A percentile compares a stretch with the other conserved stretches of the same genome.
These are phyloP conservation scores for Xylaria sp. DNA, from an alignment of 2,329 filamentous ascomycete genomes.

Conservation along the genomic window DNA sequence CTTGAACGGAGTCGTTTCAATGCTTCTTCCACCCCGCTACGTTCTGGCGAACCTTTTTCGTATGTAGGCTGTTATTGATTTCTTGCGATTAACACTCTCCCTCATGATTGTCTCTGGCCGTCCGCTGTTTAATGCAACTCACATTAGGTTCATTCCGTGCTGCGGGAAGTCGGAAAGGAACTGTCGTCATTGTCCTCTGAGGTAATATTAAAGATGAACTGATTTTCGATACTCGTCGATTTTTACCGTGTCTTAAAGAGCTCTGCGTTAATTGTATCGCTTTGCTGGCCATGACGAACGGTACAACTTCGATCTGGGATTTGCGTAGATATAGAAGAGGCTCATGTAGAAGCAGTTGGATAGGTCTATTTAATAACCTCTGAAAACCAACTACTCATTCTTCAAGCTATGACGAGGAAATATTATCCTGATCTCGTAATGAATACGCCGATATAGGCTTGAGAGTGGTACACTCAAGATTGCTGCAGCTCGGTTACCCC, in stretches of 20 bases:
- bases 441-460: constrained; percentile 6
- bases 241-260: constrained; percentile 16
- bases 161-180: constrained; percentile 12
- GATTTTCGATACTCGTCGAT: background rate
- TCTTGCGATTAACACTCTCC: background rate
- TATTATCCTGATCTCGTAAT: background rate
- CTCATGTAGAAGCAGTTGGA: background rate
- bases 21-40: constrained; percentile 1
- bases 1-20: constrained; percentile 17
- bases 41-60: constrained; percentile 16
- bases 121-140: constrained; percentile 8
- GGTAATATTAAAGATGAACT: background rate
- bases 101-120: background rate
- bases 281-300: constrained; percentile 5
- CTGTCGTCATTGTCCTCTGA: constrained; percentile 12
- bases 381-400: background rate
- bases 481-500: background rate
- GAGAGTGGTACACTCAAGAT: background rate
- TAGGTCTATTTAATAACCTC: background rate
- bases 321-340: background rate
- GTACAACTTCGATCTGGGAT: background rate
- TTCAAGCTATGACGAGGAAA: background rate
- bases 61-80: constrained; percentile 16
- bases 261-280: background rate
- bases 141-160: constrained; percentile 21